Percentiles rank a stretch among this genome's conserved stretches.
phyloP scores from a whole-genome alignment of 176 grass and related monocot genomes.

The Juncus effusus region DNA sequence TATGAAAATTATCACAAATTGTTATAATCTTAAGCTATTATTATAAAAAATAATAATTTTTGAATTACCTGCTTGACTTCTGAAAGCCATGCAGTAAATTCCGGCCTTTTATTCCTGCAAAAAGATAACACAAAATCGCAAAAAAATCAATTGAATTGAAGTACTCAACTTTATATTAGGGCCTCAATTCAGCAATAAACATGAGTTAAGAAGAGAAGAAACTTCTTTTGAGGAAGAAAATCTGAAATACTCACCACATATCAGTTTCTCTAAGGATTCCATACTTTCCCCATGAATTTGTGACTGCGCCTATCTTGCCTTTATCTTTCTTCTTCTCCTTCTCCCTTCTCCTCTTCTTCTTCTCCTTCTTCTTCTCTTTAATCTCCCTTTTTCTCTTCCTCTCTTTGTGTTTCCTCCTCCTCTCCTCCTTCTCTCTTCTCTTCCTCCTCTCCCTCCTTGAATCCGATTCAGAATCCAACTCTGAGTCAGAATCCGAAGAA shows the following conservation, averaged over 20 bases:
- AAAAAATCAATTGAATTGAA: too few species aligned
- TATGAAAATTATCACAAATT: constrained; percentile 1
- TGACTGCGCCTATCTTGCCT: constrained; percentile 70
- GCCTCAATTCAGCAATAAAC: too few species aligned
- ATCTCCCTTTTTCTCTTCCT: constrained; percentile 21
- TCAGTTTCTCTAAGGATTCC: constrained; percentile 86
- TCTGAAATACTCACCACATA: constrained; percentile 67
- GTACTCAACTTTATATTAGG: too few species aligned
- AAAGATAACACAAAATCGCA: constrained; percentile 15
- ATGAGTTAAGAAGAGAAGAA: neutral
- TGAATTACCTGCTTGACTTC: constrained; percentile 85
- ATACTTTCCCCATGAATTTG: constrained; percentile 92
- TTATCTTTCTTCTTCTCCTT: constrained; percentile 59
- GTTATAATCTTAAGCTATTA: neutral
- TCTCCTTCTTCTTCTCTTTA: constrained; percentile 20
- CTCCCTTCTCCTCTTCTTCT: constrained; percentile 20
- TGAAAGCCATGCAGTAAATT: constrained; percentile 90
- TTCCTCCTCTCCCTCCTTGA: constrained; percentile 38
- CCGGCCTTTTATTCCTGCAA: constrained; percentile 88
- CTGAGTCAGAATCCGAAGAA: constrained; percentile 47
- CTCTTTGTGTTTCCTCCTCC: constrained; percentile 33
- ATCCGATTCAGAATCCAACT: constrained; percentile 49
- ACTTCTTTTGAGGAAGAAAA: neutral
- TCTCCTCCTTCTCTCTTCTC: constrained; percentile 33
- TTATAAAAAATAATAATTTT: neutral